Percentiles rank a stretch among this genome's conserved stretches.
Evolutionary conservation across 2,329 filamentous ascomycete species (phyloP).

Genomic region (Bipolaris victoriae): DNA sequence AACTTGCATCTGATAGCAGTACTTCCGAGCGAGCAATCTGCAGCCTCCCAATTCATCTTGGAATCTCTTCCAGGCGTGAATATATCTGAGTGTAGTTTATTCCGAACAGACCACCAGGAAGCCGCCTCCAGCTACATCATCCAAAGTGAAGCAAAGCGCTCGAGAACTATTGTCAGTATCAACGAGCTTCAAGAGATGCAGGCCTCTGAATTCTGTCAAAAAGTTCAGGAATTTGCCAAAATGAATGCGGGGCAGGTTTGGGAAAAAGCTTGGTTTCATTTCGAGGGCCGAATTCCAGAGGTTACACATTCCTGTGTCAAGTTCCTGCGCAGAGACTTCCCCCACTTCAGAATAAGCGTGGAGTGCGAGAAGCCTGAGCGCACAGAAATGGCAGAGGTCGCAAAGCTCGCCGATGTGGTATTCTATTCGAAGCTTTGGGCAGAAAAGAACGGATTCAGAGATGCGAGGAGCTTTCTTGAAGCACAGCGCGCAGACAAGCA

Average conservation of each 20-base stretch:
- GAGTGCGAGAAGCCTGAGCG: constrained; percentile 75
- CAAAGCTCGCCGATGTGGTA: constrained; percentile 69
- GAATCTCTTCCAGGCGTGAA: constrained; percentile 61
- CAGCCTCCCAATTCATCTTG: constrained; percentile 60
- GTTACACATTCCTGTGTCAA: constrained; percentile 66
- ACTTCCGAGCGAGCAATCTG: constrained; percentile 61
- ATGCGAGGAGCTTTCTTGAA: constrained; percentile 43
- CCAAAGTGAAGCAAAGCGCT: constrained; percentile 63
- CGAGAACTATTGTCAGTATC: constrained; percentile 73
- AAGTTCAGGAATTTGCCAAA: not conserved
- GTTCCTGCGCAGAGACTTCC: constrained; percentile 51
- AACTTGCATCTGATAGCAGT: constrained; percentile 51
- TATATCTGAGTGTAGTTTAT: constrained; percentile 62
- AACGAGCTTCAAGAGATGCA: constrained; percentile 73
- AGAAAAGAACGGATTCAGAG: constrained; percentile 46
- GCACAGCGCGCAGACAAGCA: constrained; percentile 28
- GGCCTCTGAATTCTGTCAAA: constrained; percentile 60
- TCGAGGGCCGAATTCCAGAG: constrained; percentile 73
- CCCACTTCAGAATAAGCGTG: constrained; percentile 65
- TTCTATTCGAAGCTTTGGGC: constrained; percentile 77
- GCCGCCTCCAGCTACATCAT: constrained; percentile 74
- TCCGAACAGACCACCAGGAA: constrained; percentile 60
- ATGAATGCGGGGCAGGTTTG: not conserved
- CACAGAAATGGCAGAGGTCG: constrained; percentile 64
- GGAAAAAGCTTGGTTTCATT: constrained; percentile 68